Evolutionary conservation across 768 basidiomycete species (phyloP).

Genomic region (Auricularia auricula-judae): DNA sequence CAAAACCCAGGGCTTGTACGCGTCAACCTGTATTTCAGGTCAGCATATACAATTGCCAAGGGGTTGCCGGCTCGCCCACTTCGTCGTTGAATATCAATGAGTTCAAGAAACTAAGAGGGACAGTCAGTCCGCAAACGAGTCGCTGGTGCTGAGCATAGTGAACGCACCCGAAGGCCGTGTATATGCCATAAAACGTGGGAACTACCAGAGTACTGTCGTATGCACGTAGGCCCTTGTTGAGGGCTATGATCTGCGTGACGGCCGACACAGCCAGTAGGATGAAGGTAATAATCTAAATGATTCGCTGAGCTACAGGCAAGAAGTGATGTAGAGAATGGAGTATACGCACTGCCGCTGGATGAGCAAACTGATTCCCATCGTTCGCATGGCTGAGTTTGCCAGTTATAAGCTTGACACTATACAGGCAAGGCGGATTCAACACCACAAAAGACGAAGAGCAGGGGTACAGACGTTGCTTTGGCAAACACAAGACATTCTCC

Average conservation of each 20-base stretch:
- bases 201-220: constrained; percentile 90
- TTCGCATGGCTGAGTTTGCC: constrained; percentile 70
- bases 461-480: constrained; percentile 26
- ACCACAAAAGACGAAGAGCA: too few relatives aligned
- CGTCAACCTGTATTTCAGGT: constrained; percentile 31
- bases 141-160: background rate
- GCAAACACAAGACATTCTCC: constrained; percentile 85
- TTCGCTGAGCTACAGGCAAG: constrained; percentile 49
- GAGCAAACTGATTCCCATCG: constrained; percentile 52
- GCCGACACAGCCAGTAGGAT: constrained; percentile 54
- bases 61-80: constrained; percentile 1
- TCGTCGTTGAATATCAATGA: constrained; percentile 45
- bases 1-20: constrained; percentile 83
- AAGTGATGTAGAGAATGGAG: background rate
- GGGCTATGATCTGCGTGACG: constrained; percentile 80
- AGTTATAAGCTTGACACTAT: constrained; percentile 69
- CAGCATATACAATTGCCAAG: background rate
- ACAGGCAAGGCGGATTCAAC: too few relatives aligned
- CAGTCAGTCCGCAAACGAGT: background rate
- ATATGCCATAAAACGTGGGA: constrained; percentile 89
- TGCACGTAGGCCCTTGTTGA: constrained; percentile 81
- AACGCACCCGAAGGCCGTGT: constrained; percentile 68
- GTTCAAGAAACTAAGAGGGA: constrained; percentile 16
- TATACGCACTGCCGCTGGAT: background rate
- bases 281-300: constrained; percentile 64